Percentiles rank a stretch among this genome's conserved stretches.
Evolutionary conservation across 2,329 filamentous ascomycete genomes (phyloP).

Genomic region (Penicillium verrucosum): DNA sequence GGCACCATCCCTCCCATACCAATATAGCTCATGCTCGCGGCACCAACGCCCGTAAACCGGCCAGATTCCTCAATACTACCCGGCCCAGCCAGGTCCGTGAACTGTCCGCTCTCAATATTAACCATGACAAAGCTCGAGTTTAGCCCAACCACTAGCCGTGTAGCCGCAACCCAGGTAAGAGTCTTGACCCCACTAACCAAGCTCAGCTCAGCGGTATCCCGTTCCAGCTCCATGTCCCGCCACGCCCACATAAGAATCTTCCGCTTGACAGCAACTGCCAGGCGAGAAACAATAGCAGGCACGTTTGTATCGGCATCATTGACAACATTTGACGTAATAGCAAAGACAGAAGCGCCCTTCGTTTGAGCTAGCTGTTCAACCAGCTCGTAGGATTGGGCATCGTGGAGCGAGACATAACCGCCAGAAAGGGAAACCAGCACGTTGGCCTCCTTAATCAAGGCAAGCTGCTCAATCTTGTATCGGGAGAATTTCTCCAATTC

Average conservation of each 20-base stretch:
- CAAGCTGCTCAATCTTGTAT: conserved; percentile 86
- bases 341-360: conserved; percentile 84
- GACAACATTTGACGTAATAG: conserved; percentile 91
- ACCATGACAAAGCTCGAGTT: conserved; percentile 88
- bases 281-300: conserved; percentile 83
- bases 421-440: conserved; percentile 88
- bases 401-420: conserved; percentile 83
- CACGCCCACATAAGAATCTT: conserved; percentile 89
- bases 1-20: conserved; percentile 89
- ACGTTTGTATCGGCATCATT: conserved; percentile 84
- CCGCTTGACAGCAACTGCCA: conserved; percentile 91
- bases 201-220: conserved; percentile 71
- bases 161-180: conserved; percentile 86
- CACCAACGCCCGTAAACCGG: conserved; percentile 78
- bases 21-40: conserved; percentile 93
- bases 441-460: conserved; percentile 91
- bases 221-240: conserved; percentile 84
- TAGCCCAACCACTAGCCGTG: conserved; percentile 83
- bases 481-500: conserved; percentile 94
- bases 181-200: conserved; percentile 81
- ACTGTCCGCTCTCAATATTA: conserved; percentile 69
- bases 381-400: conserved; percentile 78
- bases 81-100: conserved; percentile 75
- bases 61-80: conserved; percentile 68
- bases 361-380: conserved; percentile 78